A percentile compares a stretch with the other conserved stretches of the same genome.
These are phyloP conservation scores for Allomyces macrogynus DNA, from an alignment of 192 early-diverging fungal species.

Conservation along the genomic window DNA sequence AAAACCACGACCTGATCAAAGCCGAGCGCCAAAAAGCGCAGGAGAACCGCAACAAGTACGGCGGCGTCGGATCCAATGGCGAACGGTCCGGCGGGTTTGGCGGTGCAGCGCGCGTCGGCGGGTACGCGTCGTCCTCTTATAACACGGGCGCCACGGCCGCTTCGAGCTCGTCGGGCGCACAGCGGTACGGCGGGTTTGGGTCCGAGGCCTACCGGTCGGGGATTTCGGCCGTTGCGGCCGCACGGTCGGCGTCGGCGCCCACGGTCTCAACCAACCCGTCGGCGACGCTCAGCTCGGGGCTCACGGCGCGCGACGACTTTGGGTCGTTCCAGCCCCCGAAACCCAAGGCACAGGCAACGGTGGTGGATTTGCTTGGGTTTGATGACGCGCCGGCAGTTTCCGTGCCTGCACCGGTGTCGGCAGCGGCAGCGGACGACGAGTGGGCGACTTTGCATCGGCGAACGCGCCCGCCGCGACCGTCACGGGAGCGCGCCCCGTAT, in stretches of 20 bases:
- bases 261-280: too few relatives aligned
- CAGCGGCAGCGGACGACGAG: background rate
- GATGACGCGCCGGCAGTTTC: background rate
- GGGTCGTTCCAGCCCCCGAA: too few relatives aligned
- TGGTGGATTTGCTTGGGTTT: background rate
- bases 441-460: background rate
- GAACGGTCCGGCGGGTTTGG: constrained; percentile 9
- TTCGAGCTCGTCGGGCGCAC: too few relatives aligned
- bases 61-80: constrained; percentile 41
- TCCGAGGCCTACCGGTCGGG: too few relatives aligned
- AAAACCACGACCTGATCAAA: constrained; percentile 54
- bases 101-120: constrained; percentile 1
- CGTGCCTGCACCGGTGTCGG: background rate
- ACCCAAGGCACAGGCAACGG: background rate
- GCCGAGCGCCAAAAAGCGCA: constrained; percentile 76
- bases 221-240: too few relatives aligned
- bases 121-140: too few relatives aligned
- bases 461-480: background rate
- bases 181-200: too few relatives aligned
- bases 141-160: too few relatives aligned
- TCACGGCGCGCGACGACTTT: too few relatives aligned
- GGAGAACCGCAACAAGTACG: constrained; percentile 75
- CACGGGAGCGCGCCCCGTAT: background rate
- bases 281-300: too few relatives aligned
- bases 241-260: too few relatives aligned